These are phyloP conservation scores for Rutstroemia sydowiana DNA, from an alignment of 2,329 filamentous ascomycete species.

Conservation along the genomic window DNA sequence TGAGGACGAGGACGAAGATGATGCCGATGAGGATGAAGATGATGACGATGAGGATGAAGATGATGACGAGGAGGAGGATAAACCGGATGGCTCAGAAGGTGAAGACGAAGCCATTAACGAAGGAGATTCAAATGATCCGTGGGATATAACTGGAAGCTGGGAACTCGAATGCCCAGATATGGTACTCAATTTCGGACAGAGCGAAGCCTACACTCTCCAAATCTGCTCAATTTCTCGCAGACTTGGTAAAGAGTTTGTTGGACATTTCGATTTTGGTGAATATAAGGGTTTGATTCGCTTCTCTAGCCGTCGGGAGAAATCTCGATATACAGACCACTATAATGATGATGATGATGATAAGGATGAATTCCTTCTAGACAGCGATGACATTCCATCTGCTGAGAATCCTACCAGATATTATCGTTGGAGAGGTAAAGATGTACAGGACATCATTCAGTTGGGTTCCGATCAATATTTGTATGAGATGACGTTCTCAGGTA, in stretches of 20 bases:
- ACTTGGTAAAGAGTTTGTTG: not conserved
- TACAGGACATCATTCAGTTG: not conserved
- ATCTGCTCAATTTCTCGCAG: not conserved
- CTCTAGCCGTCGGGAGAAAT: not conserved
- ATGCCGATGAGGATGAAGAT: not conserved
- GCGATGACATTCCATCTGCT: not conserved
- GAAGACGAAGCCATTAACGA: too few species aligned
- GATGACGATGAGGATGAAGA: not conserved
- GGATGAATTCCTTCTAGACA: not conserved
- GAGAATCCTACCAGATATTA: not conserved
- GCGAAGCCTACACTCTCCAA: not conserved
- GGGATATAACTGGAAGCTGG: not conserved
- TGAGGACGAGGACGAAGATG: not conserved
- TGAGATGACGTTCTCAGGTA: not conserved
- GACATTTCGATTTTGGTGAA: not conserved
- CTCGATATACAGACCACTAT: too few species aligned
- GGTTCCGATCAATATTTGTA: not conserved
- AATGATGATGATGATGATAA: not conserved
- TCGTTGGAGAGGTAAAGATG: not conserved
- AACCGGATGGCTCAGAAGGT: not conserved
- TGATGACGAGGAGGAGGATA: not conserved
- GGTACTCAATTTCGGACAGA: not conserved
- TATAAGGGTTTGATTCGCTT: not conserved
- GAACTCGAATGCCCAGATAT: not conserved
- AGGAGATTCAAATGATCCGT: too few species aligned